Evolutionary conservation across 2,329 filamentous ascomycete species (phyloP).

Genomic region (Colletotrichum sojae): DNA sequence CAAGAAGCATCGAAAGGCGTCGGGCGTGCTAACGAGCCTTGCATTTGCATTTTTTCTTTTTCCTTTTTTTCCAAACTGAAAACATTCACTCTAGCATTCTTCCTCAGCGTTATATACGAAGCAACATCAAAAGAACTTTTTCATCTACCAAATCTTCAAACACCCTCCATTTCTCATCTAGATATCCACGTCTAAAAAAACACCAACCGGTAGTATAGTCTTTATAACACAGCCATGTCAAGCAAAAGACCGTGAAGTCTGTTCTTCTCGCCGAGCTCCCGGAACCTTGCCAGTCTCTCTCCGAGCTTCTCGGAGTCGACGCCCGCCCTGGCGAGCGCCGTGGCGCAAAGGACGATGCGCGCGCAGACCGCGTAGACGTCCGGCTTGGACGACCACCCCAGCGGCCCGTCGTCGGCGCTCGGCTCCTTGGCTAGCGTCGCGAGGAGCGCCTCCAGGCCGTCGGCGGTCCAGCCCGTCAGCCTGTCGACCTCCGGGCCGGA

Average conservation of each 20-base stretch:
- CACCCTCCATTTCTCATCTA: background rate
- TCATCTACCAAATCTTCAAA: background rate
- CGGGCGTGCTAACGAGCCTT: too few relatives aligned
- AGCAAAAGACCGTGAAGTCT: constrained; percentile 41
- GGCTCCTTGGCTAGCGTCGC: constrained; percentile 41
- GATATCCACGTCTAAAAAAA: background rate
- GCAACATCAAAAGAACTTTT: background rate
- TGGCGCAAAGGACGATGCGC: constrained; percentile 58
- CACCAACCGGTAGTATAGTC: background rate
- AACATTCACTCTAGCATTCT: too few relatives aligned
- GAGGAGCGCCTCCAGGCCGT: constrained; percentile 63
- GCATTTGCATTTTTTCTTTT: background rate
- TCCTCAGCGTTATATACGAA: constrained; percentile 23
- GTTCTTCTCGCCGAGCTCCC: constrained; percentile 21
- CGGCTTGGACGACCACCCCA: constrained; percentile 81
- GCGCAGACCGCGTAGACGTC: constrained; percentile 75
- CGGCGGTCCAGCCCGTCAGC: constrained; percentile 63
- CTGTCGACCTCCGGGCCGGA: constrained; percentile 42
- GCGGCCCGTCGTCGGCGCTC: constrained; percentile 68
- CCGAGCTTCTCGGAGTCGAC: background rate
- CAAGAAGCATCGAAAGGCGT: constrained; percentile 30
- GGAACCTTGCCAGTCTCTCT: constrained; percentile 27
- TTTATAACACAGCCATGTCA: constrained; percentile 30
- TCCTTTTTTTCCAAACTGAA: background rate
- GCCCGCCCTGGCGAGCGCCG: constrained; percentile 47